Evolutionary conservation across 495 filamentous ascomycete genomes (phyloP).

Genomic region (Zalerion maritima): DNA sequence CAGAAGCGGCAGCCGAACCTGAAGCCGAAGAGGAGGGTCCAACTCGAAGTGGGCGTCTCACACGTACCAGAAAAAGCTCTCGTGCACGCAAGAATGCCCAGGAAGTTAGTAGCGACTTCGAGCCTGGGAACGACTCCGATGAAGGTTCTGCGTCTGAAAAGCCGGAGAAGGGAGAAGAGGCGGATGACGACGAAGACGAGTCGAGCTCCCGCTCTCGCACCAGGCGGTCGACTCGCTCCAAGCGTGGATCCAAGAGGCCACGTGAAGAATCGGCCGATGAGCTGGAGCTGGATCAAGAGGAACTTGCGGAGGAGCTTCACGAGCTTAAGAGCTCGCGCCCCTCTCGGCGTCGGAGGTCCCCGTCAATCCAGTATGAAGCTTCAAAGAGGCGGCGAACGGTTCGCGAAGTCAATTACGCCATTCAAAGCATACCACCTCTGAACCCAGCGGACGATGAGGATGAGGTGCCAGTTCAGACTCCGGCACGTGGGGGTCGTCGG

Average conservation of each 20-base stretch:
- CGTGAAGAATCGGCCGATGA: constrained; percentile 44
- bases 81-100: constrained; percentile 30
- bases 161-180: constrained; percentile 13
- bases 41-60: constrained; percentile 27
- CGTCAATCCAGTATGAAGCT: constrained; percentile 40
- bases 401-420: constrained; percentile 30
- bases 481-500: constrained; percentile 47
- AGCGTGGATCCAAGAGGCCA: constrained; percentile 23
- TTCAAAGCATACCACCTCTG: constrained; percentile 62
- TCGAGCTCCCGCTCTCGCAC: constrained; percentile 27
- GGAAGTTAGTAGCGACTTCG: constrained; percentile 77
- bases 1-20: constrained; percentile 17
- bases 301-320: constrained; percentile 65
- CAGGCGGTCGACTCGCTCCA: constrained; percentile 22
- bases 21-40: constrained; percentile 15
- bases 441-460: constrained; percentile 61
- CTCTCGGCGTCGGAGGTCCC: constrained; percentile 35
- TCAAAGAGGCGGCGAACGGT: constrained; percentile 22
- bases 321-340: constrained; percentile 46
- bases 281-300: constrained; percentile 47
- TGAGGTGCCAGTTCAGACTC: constrained; percentile 44
- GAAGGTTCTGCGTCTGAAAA: constrained; percentile 31
- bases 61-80: constrained; percentile 31
- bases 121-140: constrained; percentile 52
- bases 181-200: constrained; percentile 19